These are phyloP conservation scores for Mortierella hygrophila DNA, from an alignment of 192 early-diverging fungal genomes.

Conservation along the genomic window DNA sequence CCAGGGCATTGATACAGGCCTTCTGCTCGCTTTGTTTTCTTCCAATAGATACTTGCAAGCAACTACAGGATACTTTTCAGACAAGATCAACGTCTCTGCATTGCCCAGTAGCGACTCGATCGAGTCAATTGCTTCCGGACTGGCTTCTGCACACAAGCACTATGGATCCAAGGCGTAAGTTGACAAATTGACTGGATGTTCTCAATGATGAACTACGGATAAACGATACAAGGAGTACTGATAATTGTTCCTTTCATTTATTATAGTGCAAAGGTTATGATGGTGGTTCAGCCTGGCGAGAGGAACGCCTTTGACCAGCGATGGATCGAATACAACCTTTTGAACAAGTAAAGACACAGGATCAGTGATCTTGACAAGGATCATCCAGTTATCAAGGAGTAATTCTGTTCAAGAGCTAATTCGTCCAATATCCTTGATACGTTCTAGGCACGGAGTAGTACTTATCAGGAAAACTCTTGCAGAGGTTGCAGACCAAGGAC, in stretches of 20 bases:
- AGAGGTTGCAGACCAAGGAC: constrained; percentile 75
- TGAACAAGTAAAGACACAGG: constrained; percentile 57
- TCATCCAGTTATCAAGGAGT: neutral
- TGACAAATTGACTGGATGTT: neutral
- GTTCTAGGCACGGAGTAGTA: constrained; percentile 67
- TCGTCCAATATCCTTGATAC: constrained; percentile 15
- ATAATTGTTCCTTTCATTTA: neutral
- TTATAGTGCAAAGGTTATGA: constrained; percentile 78
- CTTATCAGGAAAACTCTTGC: constrained; percentile 74
- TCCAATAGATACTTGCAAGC: constrained; percentile 61
- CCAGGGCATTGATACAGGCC: too few species aligned
- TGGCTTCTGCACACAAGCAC: constrained; percentile 77
- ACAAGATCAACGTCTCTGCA: constrained; percentile 54
- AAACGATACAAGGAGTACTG: neutral
- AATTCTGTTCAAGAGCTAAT: neutral
- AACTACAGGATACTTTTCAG: constrained; percentile 59
- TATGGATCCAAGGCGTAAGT: constrained; percentile 70
- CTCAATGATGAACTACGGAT: neutral
- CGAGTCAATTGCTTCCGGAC: constrained; percentile 75
- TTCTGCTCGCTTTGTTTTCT: neutral
- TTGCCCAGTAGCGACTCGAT: constrained; percentile 80
- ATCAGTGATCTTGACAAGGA: neutral
- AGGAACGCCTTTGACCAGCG: constrained; percentile 95
- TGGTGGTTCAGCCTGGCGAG: constrained; percentile 95
- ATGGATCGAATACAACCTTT: constrained; percentile 85